phyloP scores from a whole-genome alignment of 1,139 yeast species.

The Saccharomycopsis crataegensis region DNA sequence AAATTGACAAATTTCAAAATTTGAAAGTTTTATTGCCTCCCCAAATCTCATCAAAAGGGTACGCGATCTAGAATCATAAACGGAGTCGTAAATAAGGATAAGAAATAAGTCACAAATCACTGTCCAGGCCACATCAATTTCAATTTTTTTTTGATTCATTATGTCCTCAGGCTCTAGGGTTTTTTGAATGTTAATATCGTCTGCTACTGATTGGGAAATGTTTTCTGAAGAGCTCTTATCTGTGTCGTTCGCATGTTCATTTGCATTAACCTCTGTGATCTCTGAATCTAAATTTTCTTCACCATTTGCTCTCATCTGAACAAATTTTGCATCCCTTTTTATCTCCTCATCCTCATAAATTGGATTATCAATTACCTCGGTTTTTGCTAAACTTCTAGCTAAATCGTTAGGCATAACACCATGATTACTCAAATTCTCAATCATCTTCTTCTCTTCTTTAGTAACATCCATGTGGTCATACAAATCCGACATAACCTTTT shows the following conservation, averaged over 20 bases:
- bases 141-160: conserved; percentile 33
- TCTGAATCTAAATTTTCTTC: not conserved
- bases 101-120: conserved; percentile 84
- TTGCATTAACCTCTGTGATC: not conserved
- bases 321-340: conserved; percentile 4
- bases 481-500: conserved; percentile 59
- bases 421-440: conserved; percentile 77
- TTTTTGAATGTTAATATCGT: conserved; percentile 8
- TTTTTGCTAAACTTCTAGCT: conserved; percentile 46
- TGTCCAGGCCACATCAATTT: conserved; percentile 88
- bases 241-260: not conserved
- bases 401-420: conserved; percentile 74
- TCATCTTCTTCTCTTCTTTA: conserved; percentile 76
- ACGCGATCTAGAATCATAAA: conserved; percentile 85
- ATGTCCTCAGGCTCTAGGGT: conserved; percentile 28
- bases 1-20: conserved; percentile 73
- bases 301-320: conserved; percentile 20
- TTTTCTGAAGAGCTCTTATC: not conserved
- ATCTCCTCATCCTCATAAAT: conserved; percentile 12
- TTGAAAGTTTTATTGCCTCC: conserved; percentile 44
- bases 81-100: conserved; percentile 72
- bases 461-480: conserved; percentile 75
- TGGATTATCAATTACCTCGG: conserved; percentile 33
- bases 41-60: conserved; percentile 67
- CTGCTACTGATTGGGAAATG: conserved; percentile 8